These are phyloP conservation scores for Colletotrichum tanaceti DNA, from an alignment of 2,329 filamentous ascomycete genomes.

Conservation along the genomic window DNA sequence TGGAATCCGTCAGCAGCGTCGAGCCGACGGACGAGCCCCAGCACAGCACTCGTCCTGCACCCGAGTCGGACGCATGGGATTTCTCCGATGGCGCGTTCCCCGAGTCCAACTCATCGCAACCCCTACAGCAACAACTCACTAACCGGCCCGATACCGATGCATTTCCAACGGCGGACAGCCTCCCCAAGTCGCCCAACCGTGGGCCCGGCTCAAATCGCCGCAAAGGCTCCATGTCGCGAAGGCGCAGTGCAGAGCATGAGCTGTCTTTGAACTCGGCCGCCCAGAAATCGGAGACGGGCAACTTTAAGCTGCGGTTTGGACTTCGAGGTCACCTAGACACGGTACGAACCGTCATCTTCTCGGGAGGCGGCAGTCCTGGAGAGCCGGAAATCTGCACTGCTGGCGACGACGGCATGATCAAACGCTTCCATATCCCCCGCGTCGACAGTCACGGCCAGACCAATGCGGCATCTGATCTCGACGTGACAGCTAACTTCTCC, in stretches of 20 bases:
- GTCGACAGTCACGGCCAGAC: slow-evolving; percentile 68
- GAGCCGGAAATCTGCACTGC: slow-evolving; percentile 98
- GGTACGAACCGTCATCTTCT: slow-evolving; percentile 95
- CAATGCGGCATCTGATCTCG: slow-evolving; percentile 78
- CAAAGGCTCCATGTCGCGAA: slow-evolving; percentile 81
- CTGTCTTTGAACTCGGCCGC: slow-evolving; percentile 60
- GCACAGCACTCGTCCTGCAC: slow-evolving; percentile 50
- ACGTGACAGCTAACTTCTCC: slow-evolving; percentile 93
- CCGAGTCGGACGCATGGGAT: slow-evolving; percentile 85
- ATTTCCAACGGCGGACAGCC: slow-evolving; percentile 84
- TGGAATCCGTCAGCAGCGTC: slow-evolving; percentile 53
- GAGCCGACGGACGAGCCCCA: slow-evolving; percentile 57
- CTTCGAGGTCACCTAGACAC: slow-evolving; percentile 93
- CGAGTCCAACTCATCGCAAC: slow-evolving; percentile 62
- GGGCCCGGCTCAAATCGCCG: slow-evolving; percentile 77
- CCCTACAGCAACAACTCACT: slow-evolving; percentile 58
- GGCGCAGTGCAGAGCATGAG: slow-evolving; percentile 76
- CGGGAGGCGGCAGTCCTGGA: slow-evolving; percentile 91
- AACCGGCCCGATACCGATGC: slow-evolving; percentile 86
- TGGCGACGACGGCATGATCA: slow-evolving; percentile 94
- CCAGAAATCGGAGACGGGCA: slow-evolving; percentile 75
- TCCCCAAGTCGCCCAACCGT: slow-evolving; percentile 83
- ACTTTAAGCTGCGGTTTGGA: slow-evolving; percentile 93
- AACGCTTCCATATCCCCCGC: slow-evolving; percentile 94
- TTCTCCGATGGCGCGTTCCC: slow-evolving; percentile 83